These are phyloP conservation scores for Aspergillus proliferans DNA, from an alignment of 2,329 filamentous ascomycete species.

Conservation along the genomic window DNA sequence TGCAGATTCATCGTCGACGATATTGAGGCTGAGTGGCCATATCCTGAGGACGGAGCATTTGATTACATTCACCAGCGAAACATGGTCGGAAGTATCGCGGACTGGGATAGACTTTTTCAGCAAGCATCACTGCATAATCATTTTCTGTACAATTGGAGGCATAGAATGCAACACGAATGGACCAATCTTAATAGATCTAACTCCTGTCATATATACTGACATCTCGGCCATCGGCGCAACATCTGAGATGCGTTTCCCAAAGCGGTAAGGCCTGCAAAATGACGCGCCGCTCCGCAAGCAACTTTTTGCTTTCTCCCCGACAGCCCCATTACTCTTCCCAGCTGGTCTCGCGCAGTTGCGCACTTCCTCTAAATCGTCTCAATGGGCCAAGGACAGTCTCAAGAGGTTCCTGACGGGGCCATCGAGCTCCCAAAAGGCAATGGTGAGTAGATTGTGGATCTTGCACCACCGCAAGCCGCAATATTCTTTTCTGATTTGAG, in stretches of 20 bases:
- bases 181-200: too few species aligned
- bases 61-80: constrained; percentile 28
- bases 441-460: constrained; percentile 5
- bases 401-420: constrained; percentile 5
- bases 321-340: not conserved
- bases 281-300: not conserved
- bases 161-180: not conserved
- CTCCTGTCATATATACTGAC: not conserved
- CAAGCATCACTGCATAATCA: constrained; percentile 7
- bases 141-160: not conserved
- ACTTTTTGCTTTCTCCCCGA: constrained; percentile 2
- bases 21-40: constrained; percentile 23
- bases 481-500: not conserved
- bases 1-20: constrained; percentile 28
- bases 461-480: not conserved
- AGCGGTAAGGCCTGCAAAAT: constrained; percentile 1
- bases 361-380: not conserved
- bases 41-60: constrained; percentile 15
- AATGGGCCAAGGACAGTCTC: constrained; percentile 18
- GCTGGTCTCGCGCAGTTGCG: not conserved
- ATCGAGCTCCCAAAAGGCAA: constrained; percentile 1
- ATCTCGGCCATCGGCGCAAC: not conserved
- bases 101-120: constrained; percentile 14
- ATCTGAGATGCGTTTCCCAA: not conserved
- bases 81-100: constrained; percentile 18